Conservation (phyloP, 352 stramenopile genomes). For the Globisporangium paroecandrum region DNA sequence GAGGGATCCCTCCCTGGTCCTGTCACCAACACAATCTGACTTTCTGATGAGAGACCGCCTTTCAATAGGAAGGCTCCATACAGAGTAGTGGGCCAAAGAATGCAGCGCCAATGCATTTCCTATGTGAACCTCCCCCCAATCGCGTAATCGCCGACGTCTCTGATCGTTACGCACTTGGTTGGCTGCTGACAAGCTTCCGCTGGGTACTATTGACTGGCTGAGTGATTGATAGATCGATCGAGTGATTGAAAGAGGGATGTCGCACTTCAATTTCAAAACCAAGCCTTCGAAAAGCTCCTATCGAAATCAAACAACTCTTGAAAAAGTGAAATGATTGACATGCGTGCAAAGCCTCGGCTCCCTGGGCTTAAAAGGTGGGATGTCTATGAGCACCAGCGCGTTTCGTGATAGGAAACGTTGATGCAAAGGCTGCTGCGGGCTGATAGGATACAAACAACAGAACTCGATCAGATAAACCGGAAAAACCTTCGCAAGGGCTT, state of each 20-base stretch:
- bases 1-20: no score
- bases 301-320: not conserved
- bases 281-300: not conserved
- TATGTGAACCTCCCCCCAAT: not conserved
- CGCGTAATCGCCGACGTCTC: not conserved
- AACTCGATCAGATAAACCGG: no score
- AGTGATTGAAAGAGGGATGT: not conserved
- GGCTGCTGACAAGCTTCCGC: not conserved
- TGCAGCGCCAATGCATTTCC: not conserved
- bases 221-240: not conserved
- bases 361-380: not conserved
- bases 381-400: not conserved
- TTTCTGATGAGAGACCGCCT: no score
- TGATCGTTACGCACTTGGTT: not conserved
- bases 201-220: not conserved
- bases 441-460: no score
- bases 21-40: no score
- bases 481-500: no score
- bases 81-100: not conserved
- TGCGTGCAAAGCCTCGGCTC: not conserved
- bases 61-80: not conserved
- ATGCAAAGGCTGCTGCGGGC: not conserved
- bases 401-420: not conserved
- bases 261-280: no score
- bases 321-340: not conserved